Evolutionary conservation across 257 asterid genomes (phyloP).

Genomic region (Cinchona pubescens): DNA sequence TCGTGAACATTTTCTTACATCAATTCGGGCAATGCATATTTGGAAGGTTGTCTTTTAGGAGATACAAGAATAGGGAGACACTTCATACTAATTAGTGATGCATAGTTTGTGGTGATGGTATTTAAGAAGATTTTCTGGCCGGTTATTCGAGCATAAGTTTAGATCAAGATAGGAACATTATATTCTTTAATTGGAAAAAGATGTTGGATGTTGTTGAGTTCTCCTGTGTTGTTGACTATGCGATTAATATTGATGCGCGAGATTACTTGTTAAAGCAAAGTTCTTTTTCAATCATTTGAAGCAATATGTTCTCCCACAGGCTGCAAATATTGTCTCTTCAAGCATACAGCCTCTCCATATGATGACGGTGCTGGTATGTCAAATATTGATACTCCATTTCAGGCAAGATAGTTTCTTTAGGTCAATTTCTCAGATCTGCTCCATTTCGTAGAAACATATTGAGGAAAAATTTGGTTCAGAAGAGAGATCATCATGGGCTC

Average conservation of each 20-base stretch:
- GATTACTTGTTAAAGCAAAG: not conserved
- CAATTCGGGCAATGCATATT: not conserved
- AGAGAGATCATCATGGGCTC: conserved; percentile 48
- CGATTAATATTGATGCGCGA: not conserved
- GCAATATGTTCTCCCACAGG: conserved; percentile 32
- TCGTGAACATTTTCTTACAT: not conserved
- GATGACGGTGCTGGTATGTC: conserved; percentile 51
- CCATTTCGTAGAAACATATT: conserved; percentile 41
- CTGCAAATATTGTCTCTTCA: conserved; percentile 65
- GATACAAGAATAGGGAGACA: not conserved
- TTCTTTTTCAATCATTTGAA: not conserved
- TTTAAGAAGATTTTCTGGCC: not conserved
- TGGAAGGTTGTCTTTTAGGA: not conserved
- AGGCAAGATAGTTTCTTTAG: not conserved
- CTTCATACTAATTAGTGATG: not conserved
- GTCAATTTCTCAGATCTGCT: conserved; percentile 2
- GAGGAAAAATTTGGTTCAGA: conserved; percentile 58
- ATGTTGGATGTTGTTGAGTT: not conserved
- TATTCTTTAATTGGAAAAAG: not conserved
- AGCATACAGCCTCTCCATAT: conserved; percentile 81
- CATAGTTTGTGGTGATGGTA: not conserved
- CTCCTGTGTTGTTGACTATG: not conserved
- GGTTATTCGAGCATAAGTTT: not conserved
- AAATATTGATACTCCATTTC: not conserved
- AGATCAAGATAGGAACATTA: not conserved